Percentiles rank a stretch among this genome's conserved stretches.
phyloP scores from a whole-genome alignment of 2,329 filamentous ascomycete genomes.

The Pyricularia grisea region DNA sequence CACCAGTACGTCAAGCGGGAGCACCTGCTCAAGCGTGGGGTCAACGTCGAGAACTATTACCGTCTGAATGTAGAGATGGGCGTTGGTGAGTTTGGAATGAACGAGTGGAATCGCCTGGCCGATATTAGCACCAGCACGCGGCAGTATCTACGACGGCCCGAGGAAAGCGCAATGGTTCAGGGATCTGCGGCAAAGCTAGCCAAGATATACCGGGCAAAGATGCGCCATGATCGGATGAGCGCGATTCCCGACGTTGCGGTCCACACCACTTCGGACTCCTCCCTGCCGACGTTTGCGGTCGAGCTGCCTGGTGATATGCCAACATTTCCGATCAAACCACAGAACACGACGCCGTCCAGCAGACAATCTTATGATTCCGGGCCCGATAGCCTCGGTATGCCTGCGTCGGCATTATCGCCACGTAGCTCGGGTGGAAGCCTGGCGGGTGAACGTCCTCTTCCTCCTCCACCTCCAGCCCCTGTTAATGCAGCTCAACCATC shows the following conservation, averaged over 20 bases:
- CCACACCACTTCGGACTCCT: conserved; percentile 31
- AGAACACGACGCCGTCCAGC: conserved; percentile 25
- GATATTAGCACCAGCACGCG: conserved; percentile 92
- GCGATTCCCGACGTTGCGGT: conserved; percentile 30
- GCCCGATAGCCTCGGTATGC: conserved; percentile 35
- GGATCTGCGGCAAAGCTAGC: conserved; percentile 72
- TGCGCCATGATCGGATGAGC: conserved; percentile 46
- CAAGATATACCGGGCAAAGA: conserved; percentile 70
- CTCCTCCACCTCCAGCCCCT: conserved; percentile 19
- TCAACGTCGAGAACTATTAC: conserved; percentile 86
- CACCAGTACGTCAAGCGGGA: conserved; percentile 80
- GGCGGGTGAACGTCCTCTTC: conserved; percentile 17
- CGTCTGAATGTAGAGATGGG: conserved; percentile 95
- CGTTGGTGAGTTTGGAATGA: conserved; percentile 97
- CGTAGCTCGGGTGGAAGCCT: conserved; percentile 40
- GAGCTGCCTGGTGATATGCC: conserved; percentile 51
- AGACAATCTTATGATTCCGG: conserved; percentile 50
- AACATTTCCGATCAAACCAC: conserved; percentile 21
- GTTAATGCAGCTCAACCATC: conserved; percentile 20
- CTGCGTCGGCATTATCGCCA: conserved; percentile 31
- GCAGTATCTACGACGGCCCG: conserved; percentile 65
- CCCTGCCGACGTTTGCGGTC: conserved; percentile 37
- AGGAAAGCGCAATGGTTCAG: conserved; percentile 68
- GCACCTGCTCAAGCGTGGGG: conserved; percentile 64
- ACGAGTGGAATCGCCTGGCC: conserved; percentile 89